Percentiles rank a stretch among this genome's conserved stretches.
Conservation (phyloP, 2,329 filamentous ascomycete species). For the Colletotrichum echinochloae region DNA sequence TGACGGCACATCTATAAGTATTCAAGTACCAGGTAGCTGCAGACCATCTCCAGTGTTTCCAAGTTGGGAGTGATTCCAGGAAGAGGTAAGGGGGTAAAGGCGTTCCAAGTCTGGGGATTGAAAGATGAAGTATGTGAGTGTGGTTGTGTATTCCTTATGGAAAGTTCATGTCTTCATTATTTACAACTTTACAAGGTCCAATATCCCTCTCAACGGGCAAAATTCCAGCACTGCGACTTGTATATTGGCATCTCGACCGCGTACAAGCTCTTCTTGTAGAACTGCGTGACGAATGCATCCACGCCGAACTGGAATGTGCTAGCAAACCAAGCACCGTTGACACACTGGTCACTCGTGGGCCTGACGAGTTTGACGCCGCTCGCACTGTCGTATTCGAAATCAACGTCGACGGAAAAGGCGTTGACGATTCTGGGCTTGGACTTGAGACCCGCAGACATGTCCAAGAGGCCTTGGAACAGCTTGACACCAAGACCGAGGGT, state of each 20-base stretch:
- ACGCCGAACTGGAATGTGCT: slow-evolving; percentile 39
- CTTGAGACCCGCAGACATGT: slow-evolving; percentile 53
- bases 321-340: slow-evolving; percentile 41
- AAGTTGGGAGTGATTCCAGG: too few relatives aligned
- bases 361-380: slow-evolving; percentile 29
- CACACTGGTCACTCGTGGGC: slow-evolving; percentile 22
- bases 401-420: slow-evolving; percentile 51
- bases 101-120: background rate
- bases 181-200: background rate
- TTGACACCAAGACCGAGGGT: slow-evolving; percentile 54
- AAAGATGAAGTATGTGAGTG: background rate
- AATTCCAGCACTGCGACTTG: slow-evolving; percentile 41
- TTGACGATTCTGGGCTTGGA: slow-evolving; percentile 52
- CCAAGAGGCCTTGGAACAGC: slow-evolving; percentile 51
- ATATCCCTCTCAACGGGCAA: background rate
- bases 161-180: slow-evolving; percentile 47
- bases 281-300: slow-evolving; percentile 32
- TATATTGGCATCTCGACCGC: slow-evolving; percentile 32
- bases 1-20: too few relatives aligned
- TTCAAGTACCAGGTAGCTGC: too few relatives aligned
- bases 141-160: background rate
- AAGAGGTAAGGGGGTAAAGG: too few relatives aligned
- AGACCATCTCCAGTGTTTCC: too few relatives aligned
- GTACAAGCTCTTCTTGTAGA: slow-evolving; percentile 39
- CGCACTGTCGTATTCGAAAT: slow-evolving; percentile 31